Evolutionary conservation across 2,329 filamentous ascomycete genomes (phyloP).

Genomic region (Aplosporella prunicola): DNA sequence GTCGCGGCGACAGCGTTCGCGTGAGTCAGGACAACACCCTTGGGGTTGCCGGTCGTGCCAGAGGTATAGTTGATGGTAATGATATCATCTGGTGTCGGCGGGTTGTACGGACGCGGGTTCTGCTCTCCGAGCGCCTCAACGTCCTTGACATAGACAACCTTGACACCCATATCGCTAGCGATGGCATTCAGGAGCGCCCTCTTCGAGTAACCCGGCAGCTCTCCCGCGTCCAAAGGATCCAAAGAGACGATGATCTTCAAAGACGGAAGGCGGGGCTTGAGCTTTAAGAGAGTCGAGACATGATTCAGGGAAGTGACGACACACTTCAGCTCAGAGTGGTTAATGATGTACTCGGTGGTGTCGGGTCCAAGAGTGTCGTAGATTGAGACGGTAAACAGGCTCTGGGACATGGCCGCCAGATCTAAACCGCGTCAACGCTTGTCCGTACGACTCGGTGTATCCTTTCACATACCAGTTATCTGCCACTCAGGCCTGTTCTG

Average conservation of each 20-base stretch:
- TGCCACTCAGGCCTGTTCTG: conserved; percentile 87
- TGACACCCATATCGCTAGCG: conserved; percentile 63
- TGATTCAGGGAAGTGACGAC: conserved; percentile 74
- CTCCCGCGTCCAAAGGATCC: conserved; percentile 72
- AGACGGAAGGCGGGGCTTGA: conserved; percentile 64
- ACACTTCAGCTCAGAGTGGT: conserved; percentile 68
- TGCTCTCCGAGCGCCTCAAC: conserved; percentile 73
- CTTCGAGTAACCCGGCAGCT: conserved; percentile 70
- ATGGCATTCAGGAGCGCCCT: conserved; percentile 64
- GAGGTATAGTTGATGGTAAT: conserved; percentile 90
- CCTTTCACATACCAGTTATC: conserved; percentile 51
- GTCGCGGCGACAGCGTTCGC: conserved; percentile 67
- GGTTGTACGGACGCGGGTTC: conserved; percentile 59
- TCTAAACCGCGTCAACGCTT: conserved; percentile 43
- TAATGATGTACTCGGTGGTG: conserved; percentile 89
- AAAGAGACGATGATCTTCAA: conserved; percentile 84
- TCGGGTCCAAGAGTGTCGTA: conserved; percentile 94
- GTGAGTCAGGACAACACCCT: conserved; percentile 78
- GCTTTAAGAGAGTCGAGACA: conserved; percentile 69
- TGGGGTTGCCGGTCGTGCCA: conserved; percentile 72
- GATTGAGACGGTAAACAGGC: conserved; percentile 80
- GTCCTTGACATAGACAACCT: conserved; percentile 68
- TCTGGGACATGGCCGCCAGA: conserved; percentile 76
- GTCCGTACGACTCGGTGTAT: not conserved
- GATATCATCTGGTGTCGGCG: conserved; percentile 64